Base-by-base conservation (phyloP, 352 stramenopile genomes). In the Phytophthora brassicae region DNA sequence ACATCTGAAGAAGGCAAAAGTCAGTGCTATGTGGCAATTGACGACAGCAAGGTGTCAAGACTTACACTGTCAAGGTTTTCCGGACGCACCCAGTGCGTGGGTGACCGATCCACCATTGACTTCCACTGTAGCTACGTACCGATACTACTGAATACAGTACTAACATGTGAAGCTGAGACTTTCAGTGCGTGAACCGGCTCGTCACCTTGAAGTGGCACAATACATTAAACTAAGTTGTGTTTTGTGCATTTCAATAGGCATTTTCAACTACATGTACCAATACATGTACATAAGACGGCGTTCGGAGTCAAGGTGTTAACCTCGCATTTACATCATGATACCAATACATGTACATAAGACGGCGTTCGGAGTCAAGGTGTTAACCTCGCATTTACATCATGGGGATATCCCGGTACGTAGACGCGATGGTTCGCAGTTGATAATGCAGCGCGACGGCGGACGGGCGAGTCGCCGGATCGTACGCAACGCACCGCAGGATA, bases 361-460 rank as follows among this genome's bases (percentile, higher is more conserved):
- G n/a, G n/a, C n/a, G n/a, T n/a, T n/a, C n/a, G n/a, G n/a, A n/a
- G n/a, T n/a, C n/a, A n/a, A n/a, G n/a, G n/a, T n/a, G n/a, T 31
- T 31, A 9, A 41, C 2, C 35, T 42, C 35, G 35, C 33, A 22
- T 22, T 33, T 61, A 52, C 19, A 66, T 60, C 14, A 64, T 64
- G 16, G 52, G 29, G 41, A 69, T 41, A 6, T 61, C 53, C 54
- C 55, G 28, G 45, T 69, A 72, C 31, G 39, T 9, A 13, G 63
- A 62, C 20, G 56, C 50, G 33, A 77, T 66, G 23, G 20, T 63
- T 28, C 79, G 58, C 36, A 89, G 62, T 23, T 77, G 71, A 48
- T 86, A 91, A 45, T 88, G 81, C 20, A 91, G 56, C 50, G 86
- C 67, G 11, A 91, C 43, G 4, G 82, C 81, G 6, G 70, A 72